A percentile compares a stretch with the other conserved stretches of the same genome.
Evolutionary conservation across 176 grass and related monocot genomes (phyloP).

Genomic region (Guadua angustifolia): DNA sequence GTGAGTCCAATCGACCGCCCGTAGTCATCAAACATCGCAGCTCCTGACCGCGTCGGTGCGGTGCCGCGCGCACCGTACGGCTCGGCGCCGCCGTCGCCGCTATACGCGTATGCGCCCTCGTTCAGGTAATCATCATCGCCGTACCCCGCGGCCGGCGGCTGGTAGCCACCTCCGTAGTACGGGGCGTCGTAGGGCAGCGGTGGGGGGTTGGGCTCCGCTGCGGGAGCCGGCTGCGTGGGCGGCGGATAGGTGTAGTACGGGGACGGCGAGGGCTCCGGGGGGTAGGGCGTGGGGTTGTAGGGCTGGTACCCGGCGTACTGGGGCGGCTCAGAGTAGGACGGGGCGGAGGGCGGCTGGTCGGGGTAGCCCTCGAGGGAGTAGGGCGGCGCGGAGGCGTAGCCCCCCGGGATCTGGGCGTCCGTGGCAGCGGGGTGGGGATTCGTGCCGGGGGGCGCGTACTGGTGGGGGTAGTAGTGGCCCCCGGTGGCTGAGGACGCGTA

Average conservation of each 20-base stretch:
- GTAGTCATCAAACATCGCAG: slow-evolving; percentile 90
- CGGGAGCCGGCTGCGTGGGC: slow-evolving; percentile 38
- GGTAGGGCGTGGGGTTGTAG: slow-evolving; percentile 63
- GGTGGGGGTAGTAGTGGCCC: slow-evolving; percentile 62
- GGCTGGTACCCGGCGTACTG: slow-evolving; percentile 48
- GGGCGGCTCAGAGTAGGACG: slow-evolving; percentile 40
- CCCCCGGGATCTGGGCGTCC: slow-evolving; percentile 46
- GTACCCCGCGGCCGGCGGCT: slow-evolving; percentile 41
- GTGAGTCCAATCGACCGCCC: slow-evolving; percentile 79
- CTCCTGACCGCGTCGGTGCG: slow-evolving; percentile 65
- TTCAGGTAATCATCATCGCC: slow-evolving; percentile 55
- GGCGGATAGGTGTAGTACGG: slow-evolving; percentile 62
- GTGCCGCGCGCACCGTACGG: slow-evolving; percentile 80
- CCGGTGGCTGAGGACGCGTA: slow-evolving; percentile 51
- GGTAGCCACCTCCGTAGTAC: slow-evolving; percentile 58
- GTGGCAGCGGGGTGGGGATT: slow-evolving; percentile 35
- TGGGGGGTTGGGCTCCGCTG: slow-evolving; percentile 37
- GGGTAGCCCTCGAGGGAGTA: slow-evolving; percentile 58
- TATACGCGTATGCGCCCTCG: slow-evolving; percentile 80
- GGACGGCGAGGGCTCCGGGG: slow-evolving; percentile 41
- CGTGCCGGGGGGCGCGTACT: slow-evolving; percentile 46
- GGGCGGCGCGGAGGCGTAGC: slow-evolving; percentile 70
- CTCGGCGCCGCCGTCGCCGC: slow-evolving; percentile 50
- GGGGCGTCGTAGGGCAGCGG: slow-evolving; percentile 59
- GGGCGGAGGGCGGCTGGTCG: slow-evolving; percentile 47